Evolutionary conservation across 192 early-diverging fungal genomes (phyloP).

Genomic region (Podila horticola): DNA sequence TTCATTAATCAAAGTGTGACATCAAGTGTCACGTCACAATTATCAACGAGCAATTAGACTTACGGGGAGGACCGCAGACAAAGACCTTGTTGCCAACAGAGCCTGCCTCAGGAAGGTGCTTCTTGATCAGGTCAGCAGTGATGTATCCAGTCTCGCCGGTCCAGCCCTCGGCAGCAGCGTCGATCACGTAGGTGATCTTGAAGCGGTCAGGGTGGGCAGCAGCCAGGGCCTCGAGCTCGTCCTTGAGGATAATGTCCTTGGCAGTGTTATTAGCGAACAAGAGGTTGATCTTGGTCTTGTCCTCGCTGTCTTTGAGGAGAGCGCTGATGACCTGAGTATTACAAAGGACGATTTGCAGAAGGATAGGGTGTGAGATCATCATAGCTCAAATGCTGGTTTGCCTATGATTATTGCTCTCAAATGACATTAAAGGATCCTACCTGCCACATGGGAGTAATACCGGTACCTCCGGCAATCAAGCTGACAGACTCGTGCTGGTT

Average conservation of each 20-base stretch:
- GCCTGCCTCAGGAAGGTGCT: conserved; percentile 72
- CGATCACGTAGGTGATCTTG: conserved; percentile 73
- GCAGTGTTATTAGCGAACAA: conserved; percentile 77
- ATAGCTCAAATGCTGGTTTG: neutral
- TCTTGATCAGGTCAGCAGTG: conserved; percentile 73
- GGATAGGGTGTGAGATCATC: conserved; percentile 17
- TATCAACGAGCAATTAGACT: neutral
- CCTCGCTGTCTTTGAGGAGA: conserved; percentile 67
- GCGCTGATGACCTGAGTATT: conserved; percentile 60
- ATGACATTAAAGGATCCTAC: neutral
- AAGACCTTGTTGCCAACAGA: conserved; percentile 60
- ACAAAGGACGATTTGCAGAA: neutral
- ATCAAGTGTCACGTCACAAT: neutral
- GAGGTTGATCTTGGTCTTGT: conserved; percentile 78
- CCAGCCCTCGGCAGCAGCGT: conserved; percentile 74
- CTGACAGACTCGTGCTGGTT: conserved; percentile 71
- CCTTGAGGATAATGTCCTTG: conserved; percentile 73
- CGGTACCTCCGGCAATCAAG: conserved; percentile 82
- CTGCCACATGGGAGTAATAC: conserved; percentile 75
- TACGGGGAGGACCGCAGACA: conserved; percentile 38
- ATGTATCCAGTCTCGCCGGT: conserved; percentile 79
- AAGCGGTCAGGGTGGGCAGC: conserved; percentile 69
- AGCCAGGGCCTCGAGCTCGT: conserved; percentile 68
- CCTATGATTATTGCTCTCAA: too few species aligned
- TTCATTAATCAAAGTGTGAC: conserved; percentile 40